Conservation (phyloP, 768 basidiomycete species). For the Agaricus sinodeliciosus region DNA sequence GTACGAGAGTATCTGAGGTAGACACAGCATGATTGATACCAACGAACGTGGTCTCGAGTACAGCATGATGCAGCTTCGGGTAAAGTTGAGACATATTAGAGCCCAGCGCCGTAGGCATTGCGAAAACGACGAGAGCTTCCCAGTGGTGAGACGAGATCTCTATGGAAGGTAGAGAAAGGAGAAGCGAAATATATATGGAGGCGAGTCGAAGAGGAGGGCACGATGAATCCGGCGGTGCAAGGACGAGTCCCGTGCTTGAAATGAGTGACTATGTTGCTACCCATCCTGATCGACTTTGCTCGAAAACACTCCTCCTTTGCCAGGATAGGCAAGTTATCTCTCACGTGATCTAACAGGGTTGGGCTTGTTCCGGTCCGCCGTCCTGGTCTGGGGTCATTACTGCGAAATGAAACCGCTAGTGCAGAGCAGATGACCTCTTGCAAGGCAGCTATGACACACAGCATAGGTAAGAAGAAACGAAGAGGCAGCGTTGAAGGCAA, state of each 20-base stretch:
- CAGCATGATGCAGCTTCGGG: slow-evolving; percentile 41
- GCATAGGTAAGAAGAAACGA: no score
- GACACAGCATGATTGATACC: slow-evolving; percentile 61
- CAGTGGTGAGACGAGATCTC: slow-evolving; percentile 9
- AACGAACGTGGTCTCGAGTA: slow-evolving; percentile 57
- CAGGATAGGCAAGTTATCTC: slow-evolving; percentile 18
- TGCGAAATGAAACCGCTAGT: slow-evolving; percentile 6
- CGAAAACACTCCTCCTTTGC: slow-evolving; percentile 23
- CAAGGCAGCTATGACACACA: background rate
- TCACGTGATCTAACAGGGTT: background rate
- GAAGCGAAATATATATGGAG: slow-evolving; percentile 9
- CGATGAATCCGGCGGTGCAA: slow-evolving; percentile 7
- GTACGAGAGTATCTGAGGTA: slow-evolving; percentile 45
- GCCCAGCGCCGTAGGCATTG: slow-evolving; percentile 24
- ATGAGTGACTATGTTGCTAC: slow-evolving; percentile 13
- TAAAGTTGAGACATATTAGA: slow-evolving; percentile 15
- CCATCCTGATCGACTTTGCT: slow-evolving; percentile 24
- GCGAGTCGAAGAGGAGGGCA: slow-evolving; percentile 15
- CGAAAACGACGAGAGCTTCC: slow-evolving; percentile 2
- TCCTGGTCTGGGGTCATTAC: no score
- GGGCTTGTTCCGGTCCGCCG: background rate
- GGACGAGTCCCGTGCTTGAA: slow-evolving; percentile 13
- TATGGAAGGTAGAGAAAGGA: slow-evolving; percentile 12
- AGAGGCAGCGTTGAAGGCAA: no score
- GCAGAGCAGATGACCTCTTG: slow-evolving; percentile 1